These are phyloP conservation scores for Elsinoe fawcettii DNA, from an alignment of 2,329 filamentous ascomycete genomes.

Conservation along the genomic window DNA sequence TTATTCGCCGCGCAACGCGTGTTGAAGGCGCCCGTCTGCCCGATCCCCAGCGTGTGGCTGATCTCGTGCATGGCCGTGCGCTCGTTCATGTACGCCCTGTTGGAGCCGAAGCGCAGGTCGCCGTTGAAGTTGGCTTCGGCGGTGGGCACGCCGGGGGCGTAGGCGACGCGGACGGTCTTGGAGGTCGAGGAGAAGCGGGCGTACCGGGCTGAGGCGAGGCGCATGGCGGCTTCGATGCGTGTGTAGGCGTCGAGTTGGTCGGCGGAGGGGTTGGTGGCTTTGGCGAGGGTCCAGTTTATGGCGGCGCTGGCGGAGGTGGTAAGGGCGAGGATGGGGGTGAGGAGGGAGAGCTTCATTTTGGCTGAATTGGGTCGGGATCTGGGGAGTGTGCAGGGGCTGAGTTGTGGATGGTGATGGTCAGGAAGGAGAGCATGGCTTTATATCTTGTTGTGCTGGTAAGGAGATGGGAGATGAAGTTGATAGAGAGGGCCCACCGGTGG, in stretches of 20 bases:
- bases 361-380: not conserved
- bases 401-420: not conserved
- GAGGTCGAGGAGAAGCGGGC: constrained; percentile 11
- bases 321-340: not conserved
- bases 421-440: not conserved
- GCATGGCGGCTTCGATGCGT: constrained; percentile 18
- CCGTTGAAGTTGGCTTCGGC: constrained; percentile 20
- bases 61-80: constrained; percentile 18
- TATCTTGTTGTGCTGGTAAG: not conserved
- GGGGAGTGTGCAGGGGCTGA: not conserved
- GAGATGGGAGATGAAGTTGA: not conserved
- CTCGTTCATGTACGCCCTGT: constrained; percentile 17
- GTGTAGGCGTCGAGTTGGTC: constrained; percentile 18
- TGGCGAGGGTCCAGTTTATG: constrained; percentile 39
- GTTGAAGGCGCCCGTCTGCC: constrained; percentile 10
- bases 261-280: constrained; percentile 28
- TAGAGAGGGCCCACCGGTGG: not conserved
- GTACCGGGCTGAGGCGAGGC: constrained; percentile 16
- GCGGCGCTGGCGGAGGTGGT: constrained; percentile 34
- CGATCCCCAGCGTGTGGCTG: constrained; percentile 2
- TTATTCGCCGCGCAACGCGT: constrained; percentile 12
- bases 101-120: constrained; percentile 19
- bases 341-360: not conserved
- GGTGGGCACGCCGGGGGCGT: constrained; percentile 16
- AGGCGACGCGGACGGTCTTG: constrained; percentile 18